phyloP scores from a whole-genome alignment of 345 rosid genomes.

The Hibiscus mutabilis region DNA sequence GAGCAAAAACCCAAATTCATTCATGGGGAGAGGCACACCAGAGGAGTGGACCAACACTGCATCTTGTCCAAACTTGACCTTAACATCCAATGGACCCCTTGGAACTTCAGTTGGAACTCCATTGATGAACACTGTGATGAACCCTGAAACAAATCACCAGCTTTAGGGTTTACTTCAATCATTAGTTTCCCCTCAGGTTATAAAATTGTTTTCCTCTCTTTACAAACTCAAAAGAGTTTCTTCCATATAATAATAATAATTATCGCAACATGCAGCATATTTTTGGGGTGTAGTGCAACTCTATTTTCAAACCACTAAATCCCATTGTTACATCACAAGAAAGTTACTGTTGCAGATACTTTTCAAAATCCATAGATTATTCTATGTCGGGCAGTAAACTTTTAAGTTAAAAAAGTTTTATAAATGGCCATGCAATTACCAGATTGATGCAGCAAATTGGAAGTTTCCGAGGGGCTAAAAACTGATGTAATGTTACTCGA shows the following conservation, averaged over 20 bases:
- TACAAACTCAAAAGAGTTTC: not conserved
- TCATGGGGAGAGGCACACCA: constrained; percentile 65
- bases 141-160: constrained; percentile 39
- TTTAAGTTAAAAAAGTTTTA: no score
- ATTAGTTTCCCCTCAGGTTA: not conserved
- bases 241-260: not conserved
- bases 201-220: not conserved
- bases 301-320: not conserved
- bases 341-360: constrained; percentile 9
- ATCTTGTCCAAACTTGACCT: constrained; percentile 71
- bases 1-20: constrained; percentile 68
- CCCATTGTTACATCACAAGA: constrained; percentile 12
- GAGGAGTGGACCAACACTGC: constrained; percentile 66
- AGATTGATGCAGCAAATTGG: constrained; percentile 63
- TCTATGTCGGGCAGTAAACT: no score
- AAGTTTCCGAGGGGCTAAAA: constrained; percentile 49
- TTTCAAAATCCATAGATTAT: not conserved
- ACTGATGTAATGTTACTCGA: constrained; percentile 36
- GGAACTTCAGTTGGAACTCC: constrained; percentile 77
- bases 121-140: constrained; percentile 71
- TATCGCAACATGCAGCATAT: not conserved
- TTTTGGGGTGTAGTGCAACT: constrained; percentile 10
- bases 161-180: constrained; percentile 5
- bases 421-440: constrained; percentile 43
- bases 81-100: constrained; percentile 73